Percentiles rank a stretch among this genome's conserved stretches.
phyloP scores from a whole-genome alignment of 257 asterid genomes.

The Knoxia roxburghii region DNA sequence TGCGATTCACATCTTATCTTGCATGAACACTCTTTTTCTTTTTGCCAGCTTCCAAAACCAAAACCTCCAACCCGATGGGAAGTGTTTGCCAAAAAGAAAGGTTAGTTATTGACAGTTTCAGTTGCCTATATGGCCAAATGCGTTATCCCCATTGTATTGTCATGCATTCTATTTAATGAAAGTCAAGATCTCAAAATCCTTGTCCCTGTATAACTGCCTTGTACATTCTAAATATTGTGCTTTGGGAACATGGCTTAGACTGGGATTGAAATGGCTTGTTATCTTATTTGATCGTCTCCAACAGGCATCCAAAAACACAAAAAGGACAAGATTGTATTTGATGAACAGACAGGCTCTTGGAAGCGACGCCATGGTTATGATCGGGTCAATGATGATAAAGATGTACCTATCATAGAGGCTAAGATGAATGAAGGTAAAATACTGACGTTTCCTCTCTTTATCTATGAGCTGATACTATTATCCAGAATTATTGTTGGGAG shows the following conservation, averaged over 20 bases:
- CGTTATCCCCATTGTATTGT: not conserved
- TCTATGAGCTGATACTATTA: too few species aligned
- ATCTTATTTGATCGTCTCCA: conserved; percentile 5
- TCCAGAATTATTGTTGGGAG: not conserved
- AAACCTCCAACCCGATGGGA: conserved; percentile 95
- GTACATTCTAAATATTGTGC: not conserved
- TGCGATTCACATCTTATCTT: not conserved
- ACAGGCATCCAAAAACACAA: conserved; percentile 66
- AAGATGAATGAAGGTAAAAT: conserved; percentile 76
- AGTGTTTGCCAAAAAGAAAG: conserved; percentile 80
- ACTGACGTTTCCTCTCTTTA: not conserved
- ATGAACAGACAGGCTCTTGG: conserved; percentile 77
- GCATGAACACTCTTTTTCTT: conserved; percentile 9
- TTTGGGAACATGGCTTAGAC: not conserved
- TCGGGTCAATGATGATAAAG: conserved; percentile 83
- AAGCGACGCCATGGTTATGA: conserved; percentile 90
- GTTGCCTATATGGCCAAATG: conserved; percentile 2
- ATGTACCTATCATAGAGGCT: conserved; percentile 91
- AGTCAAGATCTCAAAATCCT: too few species aligned
- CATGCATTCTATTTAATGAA: not conserved
- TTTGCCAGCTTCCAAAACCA: conserved; percentile 75
- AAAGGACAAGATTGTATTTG: conserved; percentile 77
- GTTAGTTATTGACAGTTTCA: conserved; percentile 26
- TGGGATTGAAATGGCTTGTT: not conserved
- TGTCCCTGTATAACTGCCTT: too few species aligned